Evolutionary conservation across 2,329 filamentous ascomycete genomes (phyloP).

Genomic region (Bipolaris victoriae): DNA sequence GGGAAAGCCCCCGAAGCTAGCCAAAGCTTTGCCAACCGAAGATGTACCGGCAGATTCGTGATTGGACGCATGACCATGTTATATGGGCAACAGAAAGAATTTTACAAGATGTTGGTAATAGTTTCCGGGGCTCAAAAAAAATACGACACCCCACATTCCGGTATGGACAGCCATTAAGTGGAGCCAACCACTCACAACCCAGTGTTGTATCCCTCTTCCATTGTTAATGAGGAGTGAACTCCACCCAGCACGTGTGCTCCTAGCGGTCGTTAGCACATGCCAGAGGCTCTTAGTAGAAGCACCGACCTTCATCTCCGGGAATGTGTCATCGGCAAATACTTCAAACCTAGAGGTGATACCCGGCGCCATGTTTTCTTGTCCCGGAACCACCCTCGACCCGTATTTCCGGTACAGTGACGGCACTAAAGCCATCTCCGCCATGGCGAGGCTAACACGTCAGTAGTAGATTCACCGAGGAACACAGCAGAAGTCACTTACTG

Average conservation of each 20-base stretch:
- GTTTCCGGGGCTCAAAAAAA: not conserved
- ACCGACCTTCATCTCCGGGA: slow-evolving; percentile 23
- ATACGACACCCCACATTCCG: slow-evolving; percentile 11
- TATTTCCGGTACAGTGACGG: slow-evolving; percentile 54
- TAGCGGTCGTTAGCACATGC: not conserved
- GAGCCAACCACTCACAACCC: not conserved
- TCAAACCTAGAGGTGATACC: slow-evolving; percentile 53
- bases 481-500: slow-evolving; percentile 16
- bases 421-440: slow-evolving; percentile 59
- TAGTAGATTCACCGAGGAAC: not conserved
- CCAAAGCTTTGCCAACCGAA: slow-evolving; percentile 1
- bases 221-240: slow-evolving; percentile 1
- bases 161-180: not conserved
- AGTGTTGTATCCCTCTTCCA: not conserved
- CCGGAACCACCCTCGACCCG: slow-evolving; percentile 30
- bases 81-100: slow-evolving; percentile 6
- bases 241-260: slow-evolving; percentile 15
- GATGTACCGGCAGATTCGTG: slow-evolving; percentile 13
- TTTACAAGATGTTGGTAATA: not conserved
- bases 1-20: slow-evolving; percentile 12
- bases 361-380: slow-evolving; percentile 44
- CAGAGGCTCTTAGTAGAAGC: not conserved
- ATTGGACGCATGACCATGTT: slow-evolving; percentile 12
- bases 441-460: slow-evolving; percentile 46
- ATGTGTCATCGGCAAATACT: slow-evolving; percentile 48